Evolutionary conservation across 1,284 basidiomycete species (phyloP).

Genomic region (Blastosporella zonata): DNA sequence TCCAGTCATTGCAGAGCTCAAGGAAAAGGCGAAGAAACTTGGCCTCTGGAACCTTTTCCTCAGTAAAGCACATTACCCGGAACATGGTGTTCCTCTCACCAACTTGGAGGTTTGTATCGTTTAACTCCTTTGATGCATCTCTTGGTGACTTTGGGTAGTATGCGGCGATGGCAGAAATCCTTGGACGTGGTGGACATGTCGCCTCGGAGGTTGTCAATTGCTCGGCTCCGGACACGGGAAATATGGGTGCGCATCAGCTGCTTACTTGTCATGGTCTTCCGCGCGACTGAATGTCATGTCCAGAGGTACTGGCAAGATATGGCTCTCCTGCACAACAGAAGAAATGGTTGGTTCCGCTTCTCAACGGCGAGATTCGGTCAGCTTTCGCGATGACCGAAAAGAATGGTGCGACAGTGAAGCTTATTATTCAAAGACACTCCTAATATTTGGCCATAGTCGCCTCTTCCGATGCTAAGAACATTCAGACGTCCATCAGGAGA

Average conservation of each 20-base stretch:
- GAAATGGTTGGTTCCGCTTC: constrained; percentile 84
- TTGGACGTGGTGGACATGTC: constrained; percentile 80
- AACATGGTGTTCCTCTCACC: constrained; percentile 82
- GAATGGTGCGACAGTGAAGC: constrained; percentile 52
- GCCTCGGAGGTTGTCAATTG: constrained; percentile 90
- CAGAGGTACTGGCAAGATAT: constrained; percentile 95
- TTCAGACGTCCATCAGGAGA: constrained; percentile 82
- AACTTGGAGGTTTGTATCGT: constrained; percentile 78
- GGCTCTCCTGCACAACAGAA: constrained; percentile 88
- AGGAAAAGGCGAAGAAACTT: constrained; percentile 81
- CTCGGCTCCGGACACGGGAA: constrained; percentile 93
- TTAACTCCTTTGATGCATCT: neutral
- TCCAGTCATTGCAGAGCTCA: constrained; percentile 81
- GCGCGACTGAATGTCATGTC: constrained; percentile 2
- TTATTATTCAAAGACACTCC: neutral
- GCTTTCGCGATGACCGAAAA: constrained; percentile 95
- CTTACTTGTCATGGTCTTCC: neutral
- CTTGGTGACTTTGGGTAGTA: constrained; percentile 53
- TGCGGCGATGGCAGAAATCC: constrained; percentile 93
- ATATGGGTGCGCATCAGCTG: constrained; percentile 70
- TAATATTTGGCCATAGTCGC: constrained; percentile 55
- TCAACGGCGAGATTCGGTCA: constrained; percentile 92
- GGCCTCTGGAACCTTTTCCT: constrained; percentile 98
- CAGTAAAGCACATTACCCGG: constrained; percentile 89
- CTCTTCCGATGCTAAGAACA: constrained; percentile 96